These are phyloP conservation scores for Monosporascus sp. DNA, from an alignment of 2,329 filamentous ascomycete genomes.

Conservation along the genomic window DNA sequence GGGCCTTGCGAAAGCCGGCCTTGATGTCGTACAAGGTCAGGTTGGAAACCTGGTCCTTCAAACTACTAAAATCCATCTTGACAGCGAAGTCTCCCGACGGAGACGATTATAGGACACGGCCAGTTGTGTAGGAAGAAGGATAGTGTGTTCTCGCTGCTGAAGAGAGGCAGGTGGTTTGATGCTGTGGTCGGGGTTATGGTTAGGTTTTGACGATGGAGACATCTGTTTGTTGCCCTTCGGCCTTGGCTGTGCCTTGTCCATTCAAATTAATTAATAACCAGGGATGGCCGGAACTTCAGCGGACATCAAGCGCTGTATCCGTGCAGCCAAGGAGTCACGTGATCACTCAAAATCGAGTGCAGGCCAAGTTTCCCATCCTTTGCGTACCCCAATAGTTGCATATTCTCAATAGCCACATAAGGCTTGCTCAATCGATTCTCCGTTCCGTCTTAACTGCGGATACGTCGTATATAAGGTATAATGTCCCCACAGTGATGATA, in stretches of 20 bases:
- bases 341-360: too few species aligned
- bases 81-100: conserved; percentile 6
- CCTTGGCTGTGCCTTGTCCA: not conserved
- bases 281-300: too few species aligned
- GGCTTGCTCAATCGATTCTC: too few species aligned
- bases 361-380: too few species aligned
- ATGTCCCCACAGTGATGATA: too few species aligned
- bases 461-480: too few species aligned
- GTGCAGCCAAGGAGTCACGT: too few species aligned
- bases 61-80: conserved; percentile 77
- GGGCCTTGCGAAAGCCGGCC: conserved; percentile 88
- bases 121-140: not conserved
- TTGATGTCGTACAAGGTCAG: conserved; percentile 93
- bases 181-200: not conserved
- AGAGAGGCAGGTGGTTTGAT: not conserved
- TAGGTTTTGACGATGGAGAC: not conserved
- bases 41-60: conserved; percentile 86
- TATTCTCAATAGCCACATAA: too few species aligned
- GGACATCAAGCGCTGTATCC: too few species aligned
- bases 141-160: not conserved
- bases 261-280: not conserved
- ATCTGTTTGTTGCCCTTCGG: not conserved
- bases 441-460: too few species aligned
- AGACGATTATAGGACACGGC: conserved; percentile 3
- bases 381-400: too few species aligned